Conservation (phyloP, 2,329 filamentous ascomycete genomes). For the Exophiala lecanii-corni region DNA sequence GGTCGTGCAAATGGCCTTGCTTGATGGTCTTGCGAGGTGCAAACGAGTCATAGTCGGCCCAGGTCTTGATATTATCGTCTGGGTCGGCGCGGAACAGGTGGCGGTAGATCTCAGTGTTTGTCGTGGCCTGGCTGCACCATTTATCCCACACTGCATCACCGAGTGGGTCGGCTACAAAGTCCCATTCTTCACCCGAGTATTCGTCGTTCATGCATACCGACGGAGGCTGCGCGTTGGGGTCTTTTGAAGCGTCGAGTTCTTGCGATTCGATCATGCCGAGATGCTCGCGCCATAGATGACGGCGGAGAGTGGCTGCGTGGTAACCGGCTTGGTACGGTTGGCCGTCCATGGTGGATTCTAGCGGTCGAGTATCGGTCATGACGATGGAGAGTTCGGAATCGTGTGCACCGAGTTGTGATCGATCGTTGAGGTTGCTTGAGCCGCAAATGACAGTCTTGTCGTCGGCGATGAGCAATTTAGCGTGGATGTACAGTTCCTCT, state of each 20-base stretch:
- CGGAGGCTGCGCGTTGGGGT: slow-evolving; percentile 73
- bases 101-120: slow-evolving; percentile 76
- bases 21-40: slow-evolving; percentile 63
- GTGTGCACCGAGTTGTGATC: slow-evolving; percentile 75
- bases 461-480: slow-evolving; percentile 78
- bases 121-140: slow-evolving; percentile 68
- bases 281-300: slow-evolving; percentile 87
- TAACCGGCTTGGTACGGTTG: slow-evolving; percentile 65
- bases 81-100: slow-evolving; percentile 85
- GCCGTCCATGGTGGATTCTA: slow-evolving; percentile 71
- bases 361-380: slow-evolving; percentile 69
- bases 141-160: slow-evolving; percentile 62
- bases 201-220: slow-evolving; percentile 66
- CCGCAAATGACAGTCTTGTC: slow-evolving; percentile 79
- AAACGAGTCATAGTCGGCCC: slow-evolving; percentile 84
- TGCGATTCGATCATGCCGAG: slow-evolving; percentile 77
- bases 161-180: slow-evolving; percentile 70
- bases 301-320: slow-evolving; percentile 75
- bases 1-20: slow-evolving; percentile 81
- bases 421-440: slow-evolving; percentile 65
- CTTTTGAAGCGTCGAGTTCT: slow-evolving; percentile 57
- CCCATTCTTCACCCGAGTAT: slow-evolving; percentile 64
- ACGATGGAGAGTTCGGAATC: slow-evolving; percentile 89
- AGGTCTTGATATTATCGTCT: slow-evolving; percentile 81
- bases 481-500: slow-evolving; percentile 93